Percentiles rank a stretch among this genome's conserved stretches.
These are phyloP conservation scores for Neocucurbitaria cava DNA, from an alignment of 2,329 filamentous ascomycete species.

Conservation along the genomic window DNA sequence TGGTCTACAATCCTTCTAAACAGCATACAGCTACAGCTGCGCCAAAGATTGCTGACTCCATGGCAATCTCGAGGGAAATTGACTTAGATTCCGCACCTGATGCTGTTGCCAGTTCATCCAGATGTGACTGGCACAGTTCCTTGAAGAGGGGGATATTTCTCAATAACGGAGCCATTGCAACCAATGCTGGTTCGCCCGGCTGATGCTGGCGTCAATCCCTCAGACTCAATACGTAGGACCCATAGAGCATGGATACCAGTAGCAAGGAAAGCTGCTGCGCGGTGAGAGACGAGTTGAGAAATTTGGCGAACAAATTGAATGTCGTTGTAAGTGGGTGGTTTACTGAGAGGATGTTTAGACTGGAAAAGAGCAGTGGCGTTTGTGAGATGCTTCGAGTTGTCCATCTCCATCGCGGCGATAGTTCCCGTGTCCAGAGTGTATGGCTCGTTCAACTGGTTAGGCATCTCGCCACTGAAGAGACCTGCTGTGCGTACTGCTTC, in stretches of 20 bases:
- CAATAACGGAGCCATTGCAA: constrained; percentile 80
- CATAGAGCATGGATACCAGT: constrained; percentile 69
- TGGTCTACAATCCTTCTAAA: constrained; percentile 37
- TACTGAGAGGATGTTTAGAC: constrained; percentile 58
- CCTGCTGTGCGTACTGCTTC: constrained; percentile 64
- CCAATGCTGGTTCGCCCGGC: constrained; percentile 62
- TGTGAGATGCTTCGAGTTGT: constrained; percentile 48
- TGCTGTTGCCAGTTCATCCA: constrained; percentile 63
- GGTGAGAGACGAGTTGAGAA: constrained; percentile 61
- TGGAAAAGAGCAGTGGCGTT: constrained; percentile 57
- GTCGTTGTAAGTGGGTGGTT: constrained; percentile 56
- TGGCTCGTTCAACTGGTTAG: constrained; percentile 61
- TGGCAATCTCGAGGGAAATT: constrained; percentile 71
- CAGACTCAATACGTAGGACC: constrained; percentile 60
- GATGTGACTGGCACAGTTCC: constrained; percentile 65
- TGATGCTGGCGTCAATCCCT: constrained; percentile 49
- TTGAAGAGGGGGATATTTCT: constrained; percentile 77
- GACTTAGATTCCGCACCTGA: constrained; percentile 50
- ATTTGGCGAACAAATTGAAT: constrained; percentile 62
- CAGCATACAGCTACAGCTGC: constrained; percentile 70
- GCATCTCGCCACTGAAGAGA: constrained; percentile 64
- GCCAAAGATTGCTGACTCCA: constrained; percentile 77
- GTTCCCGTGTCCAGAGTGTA: constrained; percentile 67
- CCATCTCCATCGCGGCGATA: constrained; percentile 64
- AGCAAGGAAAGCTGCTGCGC: constrained; percentile 68